Evolutionary conservation across 2,329 filamentous ascomycete genomes (phyloP).

Genomic region (Aspergillus pseudonomiae): DNA sequence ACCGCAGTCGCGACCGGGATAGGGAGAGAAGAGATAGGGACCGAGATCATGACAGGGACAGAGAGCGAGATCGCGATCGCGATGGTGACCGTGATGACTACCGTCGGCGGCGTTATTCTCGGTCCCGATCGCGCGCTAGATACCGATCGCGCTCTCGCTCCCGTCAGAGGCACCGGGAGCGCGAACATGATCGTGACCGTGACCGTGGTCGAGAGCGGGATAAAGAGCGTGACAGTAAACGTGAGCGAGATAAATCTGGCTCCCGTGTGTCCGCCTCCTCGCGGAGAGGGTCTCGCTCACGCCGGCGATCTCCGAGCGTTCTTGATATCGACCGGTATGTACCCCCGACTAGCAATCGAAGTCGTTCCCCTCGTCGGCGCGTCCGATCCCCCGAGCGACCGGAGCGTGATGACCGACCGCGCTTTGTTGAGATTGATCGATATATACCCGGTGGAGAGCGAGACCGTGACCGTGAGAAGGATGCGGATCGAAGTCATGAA

Average conservation of each 20-base stretch:
- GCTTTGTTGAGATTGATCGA: conserved; percentile 47
- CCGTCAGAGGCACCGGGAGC: conserved; percentile 11
- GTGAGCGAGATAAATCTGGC: conserved; percentile 23
- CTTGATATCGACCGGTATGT: conserved; percentile 50
- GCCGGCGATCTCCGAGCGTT: conserved; percentile 34
- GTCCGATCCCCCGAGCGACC: conserved; percentile 40
- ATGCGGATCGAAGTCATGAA: conserved; percentile 22
- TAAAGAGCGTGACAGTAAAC: conserved; percentile 18
- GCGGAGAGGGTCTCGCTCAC: conserved; percentile 36
- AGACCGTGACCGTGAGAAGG: conserved; percentile 24
- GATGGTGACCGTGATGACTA: conserved; percentile 21
- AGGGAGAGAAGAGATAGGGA: conserved; percentile 17
- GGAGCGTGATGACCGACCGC: conserved; percentile 34
- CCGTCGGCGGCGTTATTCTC: conserved; percentile 24
- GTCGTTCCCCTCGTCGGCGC: conserved; percentile 44
- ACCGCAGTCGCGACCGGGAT: conserved; percentile 15
- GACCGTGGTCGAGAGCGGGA: conserved; percentile 17
- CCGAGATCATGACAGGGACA: conserved; percentile 11
- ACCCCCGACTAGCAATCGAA: conserved; percentile 43
- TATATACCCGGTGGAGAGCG: conserved; percentile 45
- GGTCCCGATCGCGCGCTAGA: conserved; percentile 19
- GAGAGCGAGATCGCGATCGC: conserved; percentile 17
- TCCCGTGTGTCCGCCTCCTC: conserved; percentile 23
- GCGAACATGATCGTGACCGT: conserved; percentile 13
- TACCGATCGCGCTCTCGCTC: conserved; percentile 26